Evolutionary conservation across 2,329 filamentous ascomycete genomes (phyloP).

Genomic region (Xylaria sp.): DNA sequence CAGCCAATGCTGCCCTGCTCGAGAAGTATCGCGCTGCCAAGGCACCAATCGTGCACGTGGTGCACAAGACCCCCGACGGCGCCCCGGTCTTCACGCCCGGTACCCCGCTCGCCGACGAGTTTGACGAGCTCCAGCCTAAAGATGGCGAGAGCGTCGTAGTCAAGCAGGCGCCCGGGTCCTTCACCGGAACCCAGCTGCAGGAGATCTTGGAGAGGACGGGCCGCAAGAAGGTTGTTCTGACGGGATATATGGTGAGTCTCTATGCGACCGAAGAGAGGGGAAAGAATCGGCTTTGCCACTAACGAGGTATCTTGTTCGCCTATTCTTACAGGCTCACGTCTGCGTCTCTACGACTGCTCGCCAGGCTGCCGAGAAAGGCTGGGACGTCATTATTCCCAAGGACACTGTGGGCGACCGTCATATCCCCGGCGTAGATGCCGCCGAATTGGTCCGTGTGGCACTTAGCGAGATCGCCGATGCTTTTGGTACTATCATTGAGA

Average conservation of each 20-base stretch:
- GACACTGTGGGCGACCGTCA: slow-evolving; percentile 21
- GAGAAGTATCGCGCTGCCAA: slow-evolving; percentile 8
- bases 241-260: slow-evolving; percentile 21
- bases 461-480: slow-evolving; percentile 20
- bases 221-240: slow-evolving; percentile 21
- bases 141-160: slow-evolving; percentile 8
- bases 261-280: neutral
- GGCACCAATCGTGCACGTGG: slow-evolving; percentile 18
- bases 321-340: slow-evolving; percentile 11
- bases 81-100: slow-evolving; percentile 19
- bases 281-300: neutral
- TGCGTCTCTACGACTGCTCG: slow-evolving; percentile 22
- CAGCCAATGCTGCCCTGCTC: slow-evolving; percentile 11
- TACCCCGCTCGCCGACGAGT: slow-evolving; percentile 18
- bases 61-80: slow-evolving; percentile 13
- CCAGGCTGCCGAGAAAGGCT: slow-evolving; percentile 16
- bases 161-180: slow-evolving; percentile 11
- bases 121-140: slow-evolving; percentile 12
- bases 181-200: slow-evolving; percentile 18
- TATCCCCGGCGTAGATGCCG: slow-evolving; percentile 17
- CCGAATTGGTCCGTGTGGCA: slow-evolving; percentile 17
- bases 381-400: slow-evolving; percentile 17
- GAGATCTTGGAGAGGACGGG: slow-evolving; percentile 14
- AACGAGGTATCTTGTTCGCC: neutral
- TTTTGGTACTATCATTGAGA: slow-evolving; percentile 18